Evolutionary conservation across 208 protist species (phyloP).

Genomic region (Trypanosoma cruzi): DNA sequence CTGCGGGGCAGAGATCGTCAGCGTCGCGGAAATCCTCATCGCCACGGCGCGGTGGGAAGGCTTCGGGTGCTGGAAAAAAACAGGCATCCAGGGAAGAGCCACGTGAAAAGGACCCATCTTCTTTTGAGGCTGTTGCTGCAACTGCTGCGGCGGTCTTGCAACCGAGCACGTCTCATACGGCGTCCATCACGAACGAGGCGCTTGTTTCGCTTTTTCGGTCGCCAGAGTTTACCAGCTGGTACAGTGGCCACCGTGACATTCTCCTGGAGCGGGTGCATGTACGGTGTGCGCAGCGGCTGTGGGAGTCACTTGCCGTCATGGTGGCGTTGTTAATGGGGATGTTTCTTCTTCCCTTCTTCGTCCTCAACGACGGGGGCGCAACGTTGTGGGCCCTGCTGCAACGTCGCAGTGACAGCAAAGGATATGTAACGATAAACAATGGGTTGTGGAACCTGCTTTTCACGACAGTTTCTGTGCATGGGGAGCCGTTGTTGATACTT

Average conservation of each 20-base stretch:
- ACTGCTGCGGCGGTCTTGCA: constrained; percentile 24
- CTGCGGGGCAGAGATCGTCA: neutral
- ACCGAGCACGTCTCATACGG: constrained; percentile 17
- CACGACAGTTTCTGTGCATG: neutral
- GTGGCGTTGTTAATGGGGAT: constrained; percentile 40
- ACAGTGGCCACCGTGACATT: constrained; percentile 40
- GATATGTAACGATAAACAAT: neutral
- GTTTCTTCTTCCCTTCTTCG: constrained; percentile 59
- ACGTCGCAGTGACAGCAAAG: constrained; percentile 1
- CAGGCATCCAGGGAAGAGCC: neutral
- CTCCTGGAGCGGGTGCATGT: constrained; percentile 45
- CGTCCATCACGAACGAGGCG: constrained; percentile 33
- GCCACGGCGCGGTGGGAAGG: neutral
- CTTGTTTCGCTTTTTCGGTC: constrained; percentile 54
- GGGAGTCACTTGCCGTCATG: constrained; percentile 37
- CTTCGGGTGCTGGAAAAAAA: neutral
- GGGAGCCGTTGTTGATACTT: constrained; percentile 41
- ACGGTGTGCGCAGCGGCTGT: constrained; percentile 35
- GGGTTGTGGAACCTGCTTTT: neutral
- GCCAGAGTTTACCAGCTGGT: constrained; percentile 61
- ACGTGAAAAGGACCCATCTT: neutral
- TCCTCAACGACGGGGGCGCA: constrained; percentile 46
- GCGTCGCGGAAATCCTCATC: neutral
- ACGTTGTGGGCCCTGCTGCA: constrained; percentile 16
- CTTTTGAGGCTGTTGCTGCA: constrained; percentile 14